Conservation (phyloP, 1,284 basidiomycete species). For the Meripilus lineatus region DNA sequence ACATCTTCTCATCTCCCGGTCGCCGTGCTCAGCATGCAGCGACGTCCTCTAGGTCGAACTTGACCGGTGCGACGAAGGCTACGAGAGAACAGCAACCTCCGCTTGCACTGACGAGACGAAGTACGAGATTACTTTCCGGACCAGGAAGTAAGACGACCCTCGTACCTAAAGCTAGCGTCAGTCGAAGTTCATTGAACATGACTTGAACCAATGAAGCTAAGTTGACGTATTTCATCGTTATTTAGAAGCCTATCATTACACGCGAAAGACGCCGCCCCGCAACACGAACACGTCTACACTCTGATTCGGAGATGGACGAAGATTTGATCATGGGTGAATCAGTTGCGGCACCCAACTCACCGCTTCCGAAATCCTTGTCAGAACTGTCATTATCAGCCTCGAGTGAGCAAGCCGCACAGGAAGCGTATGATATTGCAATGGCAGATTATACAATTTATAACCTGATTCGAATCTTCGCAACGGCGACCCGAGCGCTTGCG, state of each 20-base stretch:
- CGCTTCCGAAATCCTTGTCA: conserved; percentile 42
- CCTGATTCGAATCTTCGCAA: conserved; percentile 76
- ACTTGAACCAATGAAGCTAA: neutral
- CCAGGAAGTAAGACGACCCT: conserved; percentile 25
- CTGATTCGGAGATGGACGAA: conserved; percentile 70
- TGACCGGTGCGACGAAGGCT: conserved; percentile 39
- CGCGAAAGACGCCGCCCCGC: conserved; percentile 41
- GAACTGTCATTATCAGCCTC: conserved; percentile 30
- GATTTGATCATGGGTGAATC: conserved; percentile 32
- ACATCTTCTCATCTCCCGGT: conserved; percentile 75
- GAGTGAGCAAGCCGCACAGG: conserved; percentile 63
- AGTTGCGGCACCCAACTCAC: conserved; percentile 37
- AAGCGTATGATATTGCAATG: conserved; percentile 61
- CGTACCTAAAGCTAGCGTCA: conserved; percentile 16
- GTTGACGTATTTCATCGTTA: neutral
- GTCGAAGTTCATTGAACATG: conserved; percentile 2
- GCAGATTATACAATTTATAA: conserved; percentile 84
- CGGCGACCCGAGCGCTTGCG: conserved; percentile 67
- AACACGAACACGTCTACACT: conserved; percentile 47
- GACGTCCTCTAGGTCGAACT: conserved; percentile 49
- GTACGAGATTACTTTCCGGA: conserved; percentile 60
- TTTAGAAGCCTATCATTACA: neutral
- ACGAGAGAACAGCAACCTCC: conserved; percentile 37
- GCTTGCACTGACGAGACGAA: conserved; percentile 50
- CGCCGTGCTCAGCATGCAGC: conserved; percentile 63